Conservation (phyloP, 1,284 basidiomycete genomes). For the Ceratobasidium sp. region DNA sequence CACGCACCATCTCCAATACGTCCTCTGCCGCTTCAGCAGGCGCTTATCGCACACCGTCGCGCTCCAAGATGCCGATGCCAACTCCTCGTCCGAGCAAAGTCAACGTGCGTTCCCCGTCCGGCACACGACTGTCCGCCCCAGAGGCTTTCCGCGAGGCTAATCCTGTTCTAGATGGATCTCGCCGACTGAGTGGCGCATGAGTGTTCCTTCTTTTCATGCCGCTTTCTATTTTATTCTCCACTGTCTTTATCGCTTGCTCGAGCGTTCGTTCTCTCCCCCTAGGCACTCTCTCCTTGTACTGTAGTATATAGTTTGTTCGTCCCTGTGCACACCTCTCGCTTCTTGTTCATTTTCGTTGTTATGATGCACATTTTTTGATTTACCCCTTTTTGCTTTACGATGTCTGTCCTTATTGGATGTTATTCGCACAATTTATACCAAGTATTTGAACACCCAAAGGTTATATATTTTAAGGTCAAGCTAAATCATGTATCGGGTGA, state of each 20-base stretch:
- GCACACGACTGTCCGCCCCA: constrained; percentile 22
- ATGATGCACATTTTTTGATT: constrained; percentile 1
- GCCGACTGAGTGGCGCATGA: constrained; percentile 18
- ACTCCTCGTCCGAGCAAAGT: not conserved
- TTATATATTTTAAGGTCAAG: not conserved
- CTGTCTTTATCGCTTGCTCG: constrained; percentile 13
- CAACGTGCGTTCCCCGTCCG: constrained; percentile 1
- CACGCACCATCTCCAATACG: not conserved
- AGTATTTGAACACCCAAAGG: constrained; percentile 27
- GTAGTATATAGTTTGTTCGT: constrained; percentile 24
- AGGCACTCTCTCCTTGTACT: constrained; percentile 11
- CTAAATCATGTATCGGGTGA: not conserved
- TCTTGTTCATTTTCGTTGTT: constrained; percentile 19
- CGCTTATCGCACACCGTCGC: not conserved
- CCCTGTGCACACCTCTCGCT: constrained; percentile 21
- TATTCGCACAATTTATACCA: constrained; percentile 30
- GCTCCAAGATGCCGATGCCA: constrained; percentile 5
- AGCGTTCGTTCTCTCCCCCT: constrained; percentile 5
- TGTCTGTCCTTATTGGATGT: constrained; percentile 36
- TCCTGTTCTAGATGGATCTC: not conserved
- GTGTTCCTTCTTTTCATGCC: not conserved
- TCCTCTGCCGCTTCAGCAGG: not conserved
- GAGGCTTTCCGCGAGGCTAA: constrained; percentile 17
- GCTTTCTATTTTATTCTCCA: not conserved
- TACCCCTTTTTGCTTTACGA: not conserved